Evolutionary conservation across 768 basidiomycete genomes (phyloP), one percentile per base, ranked within the genome.

Genomic region (Panaeolus cyanescens): DNA sequence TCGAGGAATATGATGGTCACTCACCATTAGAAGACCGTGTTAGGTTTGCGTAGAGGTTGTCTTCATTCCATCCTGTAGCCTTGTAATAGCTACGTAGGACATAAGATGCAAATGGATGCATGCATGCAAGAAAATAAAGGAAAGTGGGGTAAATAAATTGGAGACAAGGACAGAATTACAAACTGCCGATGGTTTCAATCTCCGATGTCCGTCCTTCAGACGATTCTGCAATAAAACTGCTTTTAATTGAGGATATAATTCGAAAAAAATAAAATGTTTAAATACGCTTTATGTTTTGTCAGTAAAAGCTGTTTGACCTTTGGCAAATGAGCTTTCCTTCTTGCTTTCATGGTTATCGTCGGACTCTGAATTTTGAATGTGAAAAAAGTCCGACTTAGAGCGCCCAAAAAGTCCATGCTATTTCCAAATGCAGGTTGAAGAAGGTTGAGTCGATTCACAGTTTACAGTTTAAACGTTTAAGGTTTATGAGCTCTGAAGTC

Each of bases 21-120:
- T 63, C 32, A 96, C 95, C 92, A 76, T 85, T 89, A 1, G 95
- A 96, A 33, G 94, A 92, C 58, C 93, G 86, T 1, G 94, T 97
- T 42, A 99, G 68, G 65, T 96, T 93, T 2, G 91, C 86, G 69
- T 93, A 98, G 20, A 96, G 80, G 69, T 96, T 96, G 75, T 98
- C 96, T 71, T 96, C 93, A 68, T 95, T 95, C 96, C 96, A 99
- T 63, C 93, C 92, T 32, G 94, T 97, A n/a, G 87, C 88, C 65
- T 85, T 84, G 80, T 94, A 95, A 75, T 96, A 98, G 72, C 83
- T 89, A 64, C 91, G 89, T 34, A 98, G 80, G 59, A 98, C 90
- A 77, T 94, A 93, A 13, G 91, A 85, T 36, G 92, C 89, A 69
- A 94, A 94, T 5, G 93, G 90, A 75, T 93, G 90, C 93, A 94